These are phyloP conservation scores for Medicago arabica DNA, from an alignment of 306 rosid genomes.

Conservation along the genomic window DNA sequence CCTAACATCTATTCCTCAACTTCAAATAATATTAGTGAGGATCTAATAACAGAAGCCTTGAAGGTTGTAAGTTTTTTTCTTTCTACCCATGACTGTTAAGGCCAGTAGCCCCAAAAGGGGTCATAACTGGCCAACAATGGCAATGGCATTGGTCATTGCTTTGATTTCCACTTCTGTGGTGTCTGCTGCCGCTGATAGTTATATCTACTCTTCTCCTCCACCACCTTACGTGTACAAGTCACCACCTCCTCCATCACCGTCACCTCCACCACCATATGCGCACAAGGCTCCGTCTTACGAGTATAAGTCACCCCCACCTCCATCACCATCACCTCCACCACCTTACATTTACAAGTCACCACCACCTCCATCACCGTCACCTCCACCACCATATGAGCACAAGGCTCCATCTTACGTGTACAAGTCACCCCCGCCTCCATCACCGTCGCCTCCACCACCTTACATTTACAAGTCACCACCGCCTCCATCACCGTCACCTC, in stretches of 20 bases:
- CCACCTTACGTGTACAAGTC: constrained; percentile 47
- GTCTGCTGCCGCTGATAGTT: constrained; percentile 71
- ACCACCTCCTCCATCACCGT: neutral
- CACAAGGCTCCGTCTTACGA: neutral
- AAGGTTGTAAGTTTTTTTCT: constrained; percentile 33
- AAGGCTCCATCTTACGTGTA: constrained; percentile 4
- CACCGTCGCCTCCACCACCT: constrained; percentile 46
- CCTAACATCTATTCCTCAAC: neutral
- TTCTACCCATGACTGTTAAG: constrained; percentile 53
- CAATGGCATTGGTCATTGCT: constrained; percentile 62
- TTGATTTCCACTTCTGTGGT: constrained; percentile 61
- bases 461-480: constrained; percentile 17
- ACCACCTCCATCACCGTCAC: neutral
- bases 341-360: constrained; percentile 45
- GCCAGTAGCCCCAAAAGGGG: constrained; percentile 76
- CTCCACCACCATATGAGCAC: neutral
- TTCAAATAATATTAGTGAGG: constrained; percentile 30
- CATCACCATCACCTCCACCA: constrained; percentile 23
- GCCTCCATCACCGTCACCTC: constrained; percentile 45
- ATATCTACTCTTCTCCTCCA: constrained; percentile 77
- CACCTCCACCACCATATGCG: constrained; percentile 26
- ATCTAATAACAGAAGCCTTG: constrained; percentile 41
- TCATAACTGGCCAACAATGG: constrained; percentile 68
- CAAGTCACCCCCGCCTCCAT: neutral
- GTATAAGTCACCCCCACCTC: constrained; percentile 41